Evolutionary conservation across 805 yeast species (phyloP).

Genomic region (Nakazawaea sp.): DNA sequence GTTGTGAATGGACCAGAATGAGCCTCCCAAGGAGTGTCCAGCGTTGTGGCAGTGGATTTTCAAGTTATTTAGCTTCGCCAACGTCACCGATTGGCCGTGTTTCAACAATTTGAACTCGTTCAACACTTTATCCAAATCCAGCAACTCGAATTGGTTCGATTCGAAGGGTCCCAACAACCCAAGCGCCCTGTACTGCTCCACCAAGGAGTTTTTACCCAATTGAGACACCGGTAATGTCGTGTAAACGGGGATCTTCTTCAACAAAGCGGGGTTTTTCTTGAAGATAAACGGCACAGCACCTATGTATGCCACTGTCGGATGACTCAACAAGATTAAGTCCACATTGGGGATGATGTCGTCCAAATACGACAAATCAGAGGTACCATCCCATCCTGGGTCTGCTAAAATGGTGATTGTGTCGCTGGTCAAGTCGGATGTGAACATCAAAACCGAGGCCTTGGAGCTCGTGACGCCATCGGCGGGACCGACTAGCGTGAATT

Average conservation of each 20-base stretch:
- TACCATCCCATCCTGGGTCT: conserved; percentile 74
- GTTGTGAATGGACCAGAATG: conserved; percentile 68
- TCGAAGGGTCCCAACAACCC: conserved; percentile 73
- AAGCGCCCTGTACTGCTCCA: conserved; percentile 68
- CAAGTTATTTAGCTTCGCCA: conserved; percentile 55
- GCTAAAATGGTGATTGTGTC: conserved; percentile 47
- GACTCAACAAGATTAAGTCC: conserved; percentile 76
- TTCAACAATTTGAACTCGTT: conserved; percentile 71
- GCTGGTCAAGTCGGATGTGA: conserved; percentile 29
- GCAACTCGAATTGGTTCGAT: conserved; percentile 50
- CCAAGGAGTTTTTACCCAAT: conserved; percentile 76
- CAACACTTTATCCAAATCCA: conserved; percentile 58
- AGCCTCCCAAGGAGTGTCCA: conserved; percentile 92
- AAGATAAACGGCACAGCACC: conserved; percentile 76
- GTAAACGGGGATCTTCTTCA: conserved; percentile 66
- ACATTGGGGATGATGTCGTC: conserved; percentile 38
- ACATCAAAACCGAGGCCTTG: conserved; percentile 44
- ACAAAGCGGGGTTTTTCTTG: conserved; percentile 43
- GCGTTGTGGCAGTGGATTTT: conserved; percentile 78
- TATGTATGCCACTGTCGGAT: conserved; percentile 69
- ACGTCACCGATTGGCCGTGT: conserved; percentile 66
- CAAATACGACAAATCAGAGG: conserved; percentile 32
- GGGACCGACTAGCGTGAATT: conserved; percentile 7
- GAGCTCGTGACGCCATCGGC: conserved; percentile 12
- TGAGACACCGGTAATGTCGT: conserved; percentile 88